A percentile compares a stretch with the other conserved stretches of the same genome.
These are phyloP conservation scores for Talaromyces sp. DNA, from an alignment of 2,329 filamentous ascomycete genomes.

Conservation along the genomic window DNA sequence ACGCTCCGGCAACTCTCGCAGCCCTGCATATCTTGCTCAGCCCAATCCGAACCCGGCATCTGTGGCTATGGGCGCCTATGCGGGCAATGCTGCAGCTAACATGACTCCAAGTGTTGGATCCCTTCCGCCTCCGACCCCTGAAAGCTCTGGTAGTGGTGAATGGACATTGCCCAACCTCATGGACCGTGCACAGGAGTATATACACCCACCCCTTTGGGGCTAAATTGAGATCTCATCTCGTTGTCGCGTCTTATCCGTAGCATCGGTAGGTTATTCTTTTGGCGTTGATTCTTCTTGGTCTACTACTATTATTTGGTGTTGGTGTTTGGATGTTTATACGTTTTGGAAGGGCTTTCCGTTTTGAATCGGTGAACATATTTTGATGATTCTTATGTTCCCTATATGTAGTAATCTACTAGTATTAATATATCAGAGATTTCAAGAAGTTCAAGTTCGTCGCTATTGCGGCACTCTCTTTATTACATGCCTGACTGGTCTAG, in stretches of 20 bases:
- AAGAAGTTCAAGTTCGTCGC: too few relatives aligned
- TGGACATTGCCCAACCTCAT: slow-evolving; percentile 51
- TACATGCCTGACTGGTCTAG: too few relatives aligned
- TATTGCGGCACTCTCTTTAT: too few relatives aligned
- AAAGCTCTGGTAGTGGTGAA: slow-evolving; percentile 51
- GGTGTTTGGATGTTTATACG: not conserved
- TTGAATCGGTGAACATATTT: not conserved
- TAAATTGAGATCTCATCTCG: slow-evolving; percentile 14
- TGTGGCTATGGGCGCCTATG: slow-evolving; percentile 17
- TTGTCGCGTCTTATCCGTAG: slow-evolving; percentile 7
- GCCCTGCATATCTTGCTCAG: slow-evolving; percentile 23
- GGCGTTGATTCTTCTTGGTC: slow-evolving; percentile 2
- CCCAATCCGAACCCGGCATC: slow-evolving; percentile 14
- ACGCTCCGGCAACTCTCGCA: slow-evolving; percentile 18
- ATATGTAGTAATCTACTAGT: not conserved
- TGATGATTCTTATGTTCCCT: not conserved
- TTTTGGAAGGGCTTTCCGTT: not conserved
- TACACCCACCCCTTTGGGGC: slow-evolving; percentile 51
- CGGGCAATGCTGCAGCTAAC: slow-evolving; percentile 21
- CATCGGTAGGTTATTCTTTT: slow-evolving; percentile 10
- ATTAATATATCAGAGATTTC: too few relatives aligned
- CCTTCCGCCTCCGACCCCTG: slow-evolving; percentile 49
- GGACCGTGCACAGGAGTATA: slow-evolving; percentile 51
- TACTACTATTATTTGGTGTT: not conserved
- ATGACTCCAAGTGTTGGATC: slow-evolving; percentile 41